Conservation (phyloP, 345 rosid species). For the Microthlaspi erraticum region DNA sequence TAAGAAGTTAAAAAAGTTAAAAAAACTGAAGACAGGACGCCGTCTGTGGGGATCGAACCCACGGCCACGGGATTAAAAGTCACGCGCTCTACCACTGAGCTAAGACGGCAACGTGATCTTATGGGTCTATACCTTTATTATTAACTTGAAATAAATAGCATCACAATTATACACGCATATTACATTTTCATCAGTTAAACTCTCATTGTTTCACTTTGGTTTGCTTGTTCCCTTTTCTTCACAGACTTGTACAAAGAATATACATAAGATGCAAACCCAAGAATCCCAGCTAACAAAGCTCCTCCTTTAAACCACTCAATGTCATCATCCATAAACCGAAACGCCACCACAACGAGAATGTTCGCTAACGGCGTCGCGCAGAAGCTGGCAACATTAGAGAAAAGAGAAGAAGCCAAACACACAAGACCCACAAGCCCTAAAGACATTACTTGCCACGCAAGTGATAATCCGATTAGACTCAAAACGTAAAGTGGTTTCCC, state of each 20-base stretch:
- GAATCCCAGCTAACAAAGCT: conserved; percentile 40
- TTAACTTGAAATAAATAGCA: neutral
- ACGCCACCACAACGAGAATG: conserved; percentile 39
- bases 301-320: conserved; percentile 41
- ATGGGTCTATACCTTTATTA: no score
- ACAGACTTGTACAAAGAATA: conserved; percentile 27
- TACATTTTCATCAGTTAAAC: neutral
- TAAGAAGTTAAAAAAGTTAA: no score
- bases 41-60: no score
- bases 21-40: no score
- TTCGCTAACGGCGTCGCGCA: conserved; percentile 35
- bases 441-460: conserved; percentile 46
- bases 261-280: conserved; percentile 31
- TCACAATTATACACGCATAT: neutral
- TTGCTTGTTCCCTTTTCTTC: conserved; percentile 27
- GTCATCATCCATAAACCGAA: conserved; percentile 41
- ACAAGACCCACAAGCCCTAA: conserved; percentile 50
- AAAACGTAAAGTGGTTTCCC: conserved; percentile 40
- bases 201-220: conserved; percentile 9
- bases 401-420: conserved; percentile 47
- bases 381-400: conserved; percentile 49
- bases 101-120: neutral
- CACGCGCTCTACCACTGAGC: neutral
- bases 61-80: no score
- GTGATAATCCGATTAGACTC: conserved; percentile 36